Evolutionary conservation across 2,329 filamentous ascomycete genomes (phyloP).

Genomic region (Purpureocillium takamizusanense): DNA sequence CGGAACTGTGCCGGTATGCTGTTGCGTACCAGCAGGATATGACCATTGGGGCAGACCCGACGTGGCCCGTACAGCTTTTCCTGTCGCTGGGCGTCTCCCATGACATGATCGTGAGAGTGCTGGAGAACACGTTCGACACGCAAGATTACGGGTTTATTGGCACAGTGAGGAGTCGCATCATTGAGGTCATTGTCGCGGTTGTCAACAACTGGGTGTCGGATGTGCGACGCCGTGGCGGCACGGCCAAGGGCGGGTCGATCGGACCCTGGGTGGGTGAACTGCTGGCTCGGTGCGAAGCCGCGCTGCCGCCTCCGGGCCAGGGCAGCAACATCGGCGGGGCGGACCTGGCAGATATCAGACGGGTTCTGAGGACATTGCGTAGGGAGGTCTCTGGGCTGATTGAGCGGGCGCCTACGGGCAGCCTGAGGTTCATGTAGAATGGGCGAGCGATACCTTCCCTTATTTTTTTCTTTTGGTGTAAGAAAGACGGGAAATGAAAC

Average conservation of each 20-base stretch:
- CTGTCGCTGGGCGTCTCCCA: slow-evolving; percentile 46
- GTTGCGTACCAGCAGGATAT: slow-evolving; percentile 49
- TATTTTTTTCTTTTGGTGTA: background rate
- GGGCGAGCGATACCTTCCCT: background rate
- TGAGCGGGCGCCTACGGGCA: slow-evolving; percentile 31
- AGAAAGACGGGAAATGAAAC: too few relatives aligned
- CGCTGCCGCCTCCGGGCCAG: slow-evolving; percentile 28
- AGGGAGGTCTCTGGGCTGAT: slow-evolving; percentile 35
- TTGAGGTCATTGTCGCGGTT: slow-evolving; percentile 44
- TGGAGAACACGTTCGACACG: slow-evolving; percentile 48
- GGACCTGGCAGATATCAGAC: slow-evolving; percentile 33
- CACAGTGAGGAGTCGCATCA: slow-evolving; percentile 36
- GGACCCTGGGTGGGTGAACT: slow-evolving; percentile 39
- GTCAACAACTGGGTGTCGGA: slow-evolving; percentile 42
- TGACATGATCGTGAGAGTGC: slow-evolving; percentile 44
- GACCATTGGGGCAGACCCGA: slow-evolving; percentile 45
- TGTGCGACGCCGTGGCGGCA: slow-evolving; percentile 35
- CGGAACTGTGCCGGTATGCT: slow-evolving; percentile 54
- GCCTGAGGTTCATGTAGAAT: slow-evolving; percentile 35
- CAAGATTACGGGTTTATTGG: slow-evolving; percentile 52
- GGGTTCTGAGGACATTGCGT: slow-evolving; percentile 31
- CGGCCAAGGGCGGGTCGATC: slow-evolving; percentile 28
- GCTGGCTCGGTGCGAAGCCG: slow-evolving; percentile 39
- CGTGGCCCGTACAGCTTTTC: slow-evolving; percentile 50
- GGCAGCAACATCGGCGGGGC: slow-evolving; percentile 34